Evolutionary conservation across 768 basidiomycete genomes (phyloP).

Genomic region (Mycena kentingensis): DNA sequence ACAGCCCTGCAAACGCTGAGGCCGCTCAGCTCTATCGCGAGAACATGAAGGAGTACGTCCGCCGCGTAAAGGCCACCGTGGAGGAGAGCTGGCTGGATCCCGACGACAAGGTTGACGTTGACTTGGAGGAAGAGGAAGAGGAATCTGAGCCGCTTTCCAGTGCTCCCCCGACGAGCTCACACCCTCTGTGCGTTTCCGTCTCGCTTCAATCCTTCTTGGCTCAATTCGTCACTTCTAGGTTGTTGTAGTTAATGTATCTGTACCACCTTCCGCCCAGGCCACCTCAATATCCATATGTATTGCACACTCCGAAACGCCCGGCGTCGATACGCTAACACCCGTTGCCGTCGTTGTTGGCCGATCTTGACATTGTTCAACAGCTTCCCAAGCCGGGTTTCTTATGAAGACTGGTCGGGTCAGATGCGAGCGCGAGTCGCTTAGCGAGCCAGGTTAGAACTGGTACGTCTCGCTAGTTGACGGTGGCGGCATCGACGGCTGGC

Average conservation of each 20-base stretch:
- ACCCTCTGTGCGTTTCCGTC: too few species aligned
- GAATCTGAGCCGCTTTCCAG: background rate
- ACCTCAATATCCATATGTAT: background rate
- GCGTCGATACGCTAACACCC: too few species aligned
- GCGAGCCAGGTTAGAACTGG: too few species aligned
- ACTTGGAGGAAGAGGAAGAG: constrained; percentile 15
- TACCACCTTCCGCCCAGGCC: background rate
- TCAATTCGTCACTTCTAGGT: too few species aligned
- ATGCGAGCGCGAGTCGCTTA: too few species aligned
- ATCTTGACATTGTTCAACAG: too few species aligned
- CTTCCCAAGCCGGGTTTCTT: too few species aligned
- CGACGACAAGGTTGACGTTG: constrained; percentile 55
- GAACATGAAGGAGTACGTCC: constrained; percentile 98
- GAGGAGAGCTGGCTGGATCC: constrained; percentile 96
- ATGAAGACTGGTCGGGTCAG: too few species aligned
- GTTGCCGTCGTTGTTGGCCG: too few species aligned
- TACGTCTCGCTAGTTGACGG: too few species aligned
- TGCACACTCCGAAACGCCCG: background rate
- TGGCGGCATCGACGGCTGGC: too few species aligned
- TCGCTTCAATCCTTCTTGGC: too few species aligned
- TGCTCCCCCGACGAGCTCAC: background rate
- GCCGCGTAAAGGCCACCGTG: constrained; percentile 89
- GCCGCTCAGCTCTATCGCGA: constrained; percentile 96
- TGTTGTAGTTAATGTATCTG: background rate
- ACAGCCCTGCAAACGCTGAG: constrained; percentile 97